These are phyloP conservation scores for Ceratocystis diversiconidia DNA, from an alignment of 2,329 filamentous ascomycete genomes.

Conservation along the genomic window DNA sequence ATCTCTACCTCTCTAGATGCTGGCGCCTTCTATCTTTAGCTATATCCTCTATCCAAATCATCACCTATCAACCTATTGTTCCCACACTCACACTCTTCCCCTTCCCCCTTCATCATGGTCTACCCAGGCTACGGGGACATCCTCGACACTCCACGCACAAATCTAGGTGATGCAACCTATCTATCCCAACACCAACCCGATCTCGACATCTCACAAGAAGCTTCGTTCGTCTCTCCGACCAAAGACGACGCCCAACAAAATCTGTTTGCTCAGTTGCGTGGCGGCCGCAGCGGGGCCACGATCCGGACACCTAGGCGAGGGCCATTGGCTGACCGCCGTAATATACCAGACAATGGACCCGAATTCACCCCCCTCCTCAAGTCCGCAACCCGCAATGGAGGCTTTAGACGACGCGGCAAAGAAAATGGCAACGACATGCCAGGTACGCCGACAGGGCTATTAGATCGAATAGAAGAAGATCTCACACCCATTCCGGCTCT, in stretches of 20 bases:
- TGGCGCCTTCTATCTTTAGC: too few relatives aligned
- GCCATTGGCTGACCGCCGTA: constrained; percentile 56
- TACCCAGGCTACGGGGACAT: constrained; percentile 46
- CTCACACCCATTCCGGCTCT: constrained; percentile 61
- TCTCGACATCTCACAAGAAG: constrained; percentile 74
- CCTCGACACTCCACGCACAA: constrained; percentile 77
- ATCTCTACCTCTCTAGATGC: too few relatives aligned
- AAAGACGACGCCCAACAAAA: constrained; percentile 51
- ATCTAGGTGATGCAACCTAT: constrained; percentile 71
- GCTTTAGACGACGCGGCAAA: constrained; percentile 45
- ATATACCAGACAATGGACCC: constrained; percentile 51
- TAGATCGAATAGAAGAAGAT: constrained; percentile 53
- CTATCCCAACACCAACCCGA: constrained; percentile 50
- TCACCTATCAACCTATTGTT: background rate
- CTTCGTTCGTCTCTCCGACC: constrained; percentile 69
- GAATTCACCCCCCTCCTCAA: constrained; percentile 95
- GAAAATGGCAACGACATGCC: constrained; percentile 44
- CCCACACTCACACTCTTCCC: background rate
- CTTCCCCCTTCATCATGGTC: constrained; percentile 35
- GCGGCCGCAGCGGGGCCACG: constrained; percentile 35
- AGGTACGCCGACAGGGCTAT: constrained; percentile 48
- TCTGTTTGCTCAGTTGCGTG: constrained; percentile 59
- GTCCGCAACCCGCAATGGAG: constrained; percentile 58
- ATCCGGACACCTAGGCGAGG: constrained; percentile 53
- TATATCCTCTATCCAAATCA: background rate